Evolutionary conservation across 805 yeast genomes (phyloP).

Genomic region (Alloascoidea hylecoeti): DNA sequence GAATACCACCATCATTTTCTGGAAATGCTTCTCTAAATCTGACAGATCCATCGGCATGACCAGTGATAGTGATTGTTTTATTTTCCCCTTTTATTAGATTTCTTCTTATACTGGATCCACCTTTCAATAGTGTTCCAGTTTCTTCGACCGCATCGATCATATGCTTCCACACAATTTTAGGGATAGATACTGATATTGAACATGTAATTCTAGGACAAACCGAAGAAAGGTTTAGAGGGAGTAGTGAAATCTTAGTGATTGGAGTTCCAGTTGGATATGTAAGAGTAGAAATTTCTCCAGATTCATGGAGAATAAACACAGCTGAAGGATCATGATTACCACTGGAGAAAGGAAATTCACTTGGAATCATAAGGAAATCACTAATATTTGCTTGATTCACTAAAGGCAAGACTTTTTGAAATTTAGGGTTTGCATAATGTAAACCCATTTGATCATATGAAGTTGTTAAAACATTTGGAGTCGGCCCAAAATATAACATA

Average conservation of each 20-base stretch:
- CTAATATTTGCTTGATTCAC: constrained; percentile 26
- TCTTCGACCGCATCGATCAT: neutral
- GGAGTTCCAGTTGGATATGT: constrained; percentile 22
- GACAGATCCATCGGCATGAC: constrained; percentile 72
- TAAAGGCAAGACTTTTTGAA: constrained; percentile 41
- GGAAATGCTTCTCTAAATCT: constrained; percentile 74
- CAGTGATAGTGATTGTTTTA: constrained; percentile 29
- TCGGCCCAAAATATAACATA: constrained; percentile 50
- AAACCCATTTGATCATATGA: constrained; percentile 74
- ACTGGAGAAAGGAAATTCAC: constrained; percentile 57
- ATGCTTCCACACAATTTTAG: neutral
- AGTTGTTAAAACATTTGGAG: constrained; percentile 68
- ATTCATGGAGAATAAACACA: constrained; percentile 36
- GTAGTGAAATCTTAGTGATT: neutral
- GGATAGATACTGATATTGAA: constrained; percentile 33
- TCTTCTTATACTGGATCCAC: neutral
- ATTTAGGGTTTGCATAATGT: constrained; percentile 49
- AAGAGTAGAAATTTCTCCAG: constrained; percentile 46
- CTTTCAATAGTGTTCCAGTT: neutral
- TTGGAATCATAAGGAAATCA: constrained; percentile 37
- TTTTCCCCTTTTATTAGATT: neutral
- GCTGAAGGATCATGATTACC: constrained; percentile 71
- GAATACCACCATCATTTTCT: constrained; percentile 48
- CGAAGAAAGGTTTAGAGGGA: neutral
- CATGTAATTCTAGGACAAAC: constrained; percentile 42